A percentile compares a stretch with the other conserved stretches of the same genome.
Conservation (phyloP, 2,329 filamentous ascomycete genomes). For the Biscogniauxia sp. region DNA sequence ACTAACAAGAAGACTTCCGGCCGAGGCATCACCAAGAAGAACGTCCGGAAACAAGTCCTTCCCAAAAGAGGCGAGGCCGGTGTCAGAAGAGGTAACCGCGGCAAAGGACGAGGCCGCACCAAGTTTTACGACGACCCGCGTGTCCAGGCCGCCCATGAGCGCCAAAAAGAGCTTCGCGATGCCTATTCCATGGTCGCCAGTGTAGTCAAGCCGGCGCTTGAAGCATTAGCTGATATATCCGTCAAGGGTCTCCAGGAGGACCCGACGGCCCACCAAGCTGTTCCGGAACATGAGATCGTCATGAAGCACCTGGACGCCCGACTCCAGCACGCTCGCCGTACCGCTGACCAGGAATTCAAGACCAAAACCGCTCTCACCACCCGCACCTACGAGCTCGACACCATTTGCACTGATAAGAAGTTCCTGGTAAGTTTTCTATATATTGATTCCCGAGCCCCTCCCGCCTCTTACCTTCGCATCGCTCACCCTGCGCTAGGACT, state of each 20-base stretch:
- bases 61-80: constrained; percentile 10
- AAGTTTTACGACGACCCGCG: constrained; percentile 55
- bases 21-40: constrained; percentile 25
- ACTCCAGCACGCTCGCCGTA: constrained; percentile 30
- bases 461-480: constrained; percentile 1
- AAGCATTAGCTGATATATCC: constrained; percentile 61
- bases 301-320: constrained; percentile 50
- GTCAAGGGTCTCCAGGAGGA: constrained; percentile 57
- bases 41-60: constrained; percentile 16
- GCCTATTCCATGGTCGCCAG: constrained; percentile 62
- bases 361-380: constrained; percentile 32
- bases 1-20: constrained; percentile 19
- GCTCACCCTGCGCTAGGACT: constrained; percentile 26
- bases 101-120: constrained; percentile 44
- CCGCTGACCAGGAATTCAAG: constrained; percentile 32
- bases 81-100: constrained; percentile 30
- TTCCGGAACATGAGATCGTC: constrained; percentile 51
- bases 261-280: constrained; percentile 50
- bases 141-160: constrained; percentile 58
- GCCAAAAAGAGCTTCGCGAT: constrained; percentile 65
- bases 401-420: constrained; percentile 39
- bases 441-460: constrained; percentile 5
- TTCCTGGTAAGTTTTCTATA: constrained; percentile 37
- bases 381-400: constrained; percentile 34
- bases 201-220: constrained; percentile 61